These are phyloP conservation scores for Apophysomyces variabilis DNA, from an alignment of 371 early-diverging fungal genomes.

Conservation along the genomic window DNA sequence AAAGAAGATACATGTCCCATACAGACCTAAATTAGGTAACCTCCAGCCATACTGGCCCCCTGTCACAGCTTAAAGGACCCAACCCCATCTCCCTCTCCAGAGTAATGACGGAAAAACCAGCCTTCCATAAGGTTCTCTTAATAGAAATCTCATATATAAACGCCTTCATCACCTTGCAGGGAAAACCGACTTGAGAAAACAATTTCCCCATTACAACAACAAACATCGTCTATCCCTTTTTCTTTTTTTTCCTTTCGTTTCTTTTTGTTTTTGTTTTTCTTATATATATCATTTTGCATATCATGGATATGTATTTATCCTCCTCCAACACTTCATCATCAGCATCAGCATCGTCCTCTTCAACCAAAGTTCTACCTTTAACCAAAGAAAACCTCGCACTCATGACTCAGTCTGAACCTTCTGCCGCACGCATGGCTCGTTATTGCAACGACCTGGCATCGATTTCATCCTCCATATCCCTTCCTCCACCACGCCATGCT, in stretches of 20 bases:
- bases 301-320: constrained; percentile 1
- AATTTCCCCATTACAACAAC: background rate
- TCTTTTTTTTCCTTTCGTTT: background rate
- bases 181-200: constrained; percentile 3
- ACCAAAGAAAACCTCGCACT: constrained; percentile 27
- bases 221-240: background rate
- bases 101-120: background rate
- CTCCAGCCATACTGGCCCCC: constrained; percentile 6
- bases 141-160: constrained; percentile 4
- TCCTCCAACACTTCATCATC: background rate
- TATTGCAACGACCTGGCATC: constrained; percentile 23
- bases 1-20: background rate
- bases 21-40: background rate
- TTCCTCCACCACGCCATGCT: constrained; percentile 14
- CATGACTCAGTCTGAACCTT: constrained; percentile 13
- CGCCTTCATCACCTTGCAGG: background rate
- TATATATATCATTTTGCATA: background rate
- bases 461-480: background rate
- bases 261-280: background rate
- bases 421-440: constrained; percentile 16
- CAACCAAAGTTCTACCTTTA: constrained; percentile 11
- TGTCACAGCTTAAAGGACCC: constrained; percentile 9
- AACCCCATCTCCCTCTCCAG: constrained; percentile 7
- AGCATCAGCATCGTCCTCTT: constrained; percentile 1
- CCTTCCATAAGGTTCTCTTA: background rate